Conservation (phyloP, 2,329 filamentous ascomycete genomes). For the Didymella exigua region DNA sequence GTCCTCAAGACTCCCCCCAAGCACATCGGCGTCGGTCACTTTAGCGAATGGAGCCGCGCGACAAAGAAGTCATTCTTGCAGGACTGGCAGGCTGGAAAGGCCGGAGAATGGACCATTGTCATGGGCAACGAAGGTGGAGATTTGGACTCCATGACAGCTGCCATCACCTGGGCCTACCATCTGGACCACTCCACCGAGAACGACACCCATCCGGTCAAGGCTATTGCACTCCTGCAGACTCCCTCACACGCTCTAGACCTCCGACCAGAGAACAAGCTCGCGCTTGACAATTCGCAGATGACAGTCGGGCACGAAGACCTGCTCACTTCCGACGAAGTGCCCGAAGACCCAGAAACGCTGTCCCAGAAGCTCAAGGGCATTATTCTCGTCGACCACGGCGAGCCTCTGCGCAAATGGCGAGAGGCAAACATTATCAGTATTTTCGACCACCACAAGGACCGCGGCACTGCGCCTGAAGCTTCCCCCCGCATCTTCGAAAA, state of each 20-base stretch:
- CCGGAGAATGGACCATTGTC: slow-evolving; percentile 54
- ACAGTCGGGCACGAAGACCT: slow-evolving; percentile 54
- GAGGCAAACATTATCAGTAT: slow-evolving; percentile 53
- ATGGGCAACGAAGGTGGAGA: slow-evolving; percentile 56
- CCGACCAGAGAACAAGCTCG: slow-evolving; percentile 56
- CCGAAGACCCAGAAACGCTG: slow-evolving; percentile 54
- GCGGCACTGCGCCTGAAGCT: slow-evolving; percentile 50
- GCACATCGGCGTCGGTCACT: slow-evolving; percentile 52
- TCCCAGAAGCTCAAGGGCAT: slow-evolving; percentile 52
- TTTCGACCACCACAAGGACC: slow-evolving; percentile 56
- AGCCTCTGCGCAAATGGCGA: slow-evolving; percentile 52
- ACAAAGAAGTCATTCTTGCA: slow-evolving; percentile 55
- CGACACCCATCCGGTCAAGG: slow-evolving; percentile 51
- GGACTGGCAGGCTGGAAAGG: slow-evolving; percentile 54
- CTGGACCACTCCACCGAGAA: slow-evolving; percentile 53
- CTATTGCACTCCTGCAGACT: slow-evolving; percentile 55
- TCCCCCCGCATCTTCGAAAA: slow-evolving; percentile 53
- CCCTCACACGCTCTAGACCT: slow-evolving; percentile 54
- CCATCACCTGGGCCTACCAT: slow-evolving; percentile 57
- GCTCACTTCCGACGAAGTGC: slow-evolving; percentile 55
- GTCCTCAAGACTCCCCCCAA: slow-evolving; percentile 22
- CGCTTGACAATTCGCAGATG: slow-evolving; percentile 54
- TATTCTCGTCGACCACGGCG: slow-evolving; percentile 53
- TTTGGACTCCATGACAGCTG: slow-evolving; percentile 53
- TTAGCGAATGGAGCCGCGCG: slow-evolving; percentile 56